phyloP scores from a whole-genome alignment of 2,329 filamentous ascomycete species.

The Ophiocordyceps australis region DNA sequence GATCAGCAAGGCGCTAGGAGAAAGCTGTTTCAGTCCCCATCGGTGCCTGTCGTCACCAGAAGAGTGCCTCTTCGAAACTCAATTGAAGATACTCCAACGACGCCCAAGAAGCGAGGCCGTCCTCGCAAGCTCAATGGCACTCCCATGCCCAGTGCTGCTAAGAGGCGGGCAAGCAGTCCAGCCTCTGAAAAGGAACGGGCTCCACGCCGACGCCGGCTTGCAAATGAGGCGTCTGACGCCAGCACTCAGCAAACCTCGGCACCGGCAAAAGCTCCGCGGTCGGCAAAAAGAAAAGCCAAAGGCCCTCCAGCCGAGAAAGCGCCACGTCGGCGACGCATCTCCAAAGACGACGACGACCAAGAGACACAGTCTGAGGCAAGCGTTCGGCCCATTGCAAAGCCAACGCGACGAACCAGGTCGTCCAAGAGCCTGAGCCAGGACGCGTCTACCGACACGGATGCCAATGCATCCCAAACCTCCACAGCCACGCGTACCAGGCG shows the following conservation, averaged over 20 bases:
- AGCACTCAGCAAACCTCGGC: too few species aligned
- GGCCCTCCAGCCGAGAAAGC: neutral
- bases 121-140: constrained; percentile 32
- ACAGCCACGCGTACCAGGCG: constrained; percentile 4
- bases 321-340: neutral
- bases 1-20: constrained; percentile 15
- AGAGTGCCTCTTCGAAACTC: constrained; percentile 32
- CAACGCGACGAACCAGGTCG: constrained; percentile 11
- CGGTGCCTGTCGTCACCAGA: constrained; percentile 26
- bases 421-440: constrained; percentile 10
- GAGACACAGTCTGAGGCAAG: constrained; percentile 6
- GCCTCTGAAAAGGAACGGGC: constrained; percentile 14
- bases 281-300: constrained; percentile 2
- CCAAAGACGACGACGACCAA: constrained; percentile 10
- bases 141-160: constrained; percentile 23
- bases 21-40: constrained; percentile 24
- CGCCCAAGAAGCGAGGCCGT: constrained; percentile 24
- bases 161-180: constrained; percentile 27
- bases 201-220: constrained; percentile 14
- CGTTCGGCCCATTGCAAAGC: constrained; percentile 13
- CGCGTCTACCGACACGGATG: constrained; percentile 8
- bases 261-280: too few species aligned
- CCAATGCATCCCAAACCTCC: constrained; percentile 4
- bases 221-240: too few species aligned
- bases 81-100: constrained; percentile 12